Evolutionary conservation across 2,329 filamentous ascomycete species (phyloP), one percentile per base, ranked within the genome.

Genomic region (Paecilomyces sp.): DNA sequence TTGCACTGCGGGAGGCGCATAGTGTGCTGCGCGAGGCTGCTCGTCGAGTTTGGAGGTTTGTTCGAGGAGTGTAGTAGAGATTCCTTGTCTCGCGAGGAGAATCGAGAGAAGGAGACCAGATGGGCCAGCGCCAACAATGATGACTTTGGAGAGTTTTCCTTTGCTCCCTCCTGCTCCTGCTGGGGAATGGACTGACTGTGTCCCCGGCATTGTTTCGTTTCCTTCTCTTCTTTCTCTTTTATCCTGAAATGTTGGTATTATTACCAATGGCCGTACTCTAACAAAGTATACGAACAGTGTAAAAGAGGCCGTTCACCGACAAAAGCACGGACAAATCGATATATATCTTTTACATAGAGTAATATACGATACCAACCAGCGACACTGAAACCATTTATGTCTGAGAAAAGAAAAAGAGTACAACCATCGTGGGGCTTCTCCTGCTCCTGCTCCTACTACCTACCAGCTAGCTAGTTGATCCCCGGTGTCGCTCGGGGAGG

Each of bases 21-120:
- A 87, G 70, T 87, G 83, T 2, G 85, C 83, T 13, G 85, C 85
- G 30, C 85, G 83, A 0, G 85, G 85, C 60, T 84, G 83, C 60
- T 81, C 76, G 72, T 86, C 83, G 54, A 87, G 76, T 58, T 80
- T 74, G 28, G 77, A 68, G 1, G 80, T 77, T 2, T 80, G 80
- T 65, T 88, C 85, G 57, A 88, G 74, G 12, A 74, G 36, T 18
- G 69, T 65, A n/a, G 72, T 70, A 50, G 67, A 60, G 54, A 72
- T 65, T 3, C 71, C 70, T 59, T 69, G 60, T 64, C 68, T 70
- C n/a, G 69, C 66, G 22, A 73, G 68, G 3, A 72, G 62, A 22
- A 74, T 65, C 0, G 66, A 62, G 2, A 74, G 67, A 3, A 72
- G 60, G 5, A 73, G 63, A 11, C 72, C 72, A 3, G 68, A 70